Conservation (phyloP, 495 filamentous ascomycete genomes). For the Neurospora tetrasperma region DNA sequence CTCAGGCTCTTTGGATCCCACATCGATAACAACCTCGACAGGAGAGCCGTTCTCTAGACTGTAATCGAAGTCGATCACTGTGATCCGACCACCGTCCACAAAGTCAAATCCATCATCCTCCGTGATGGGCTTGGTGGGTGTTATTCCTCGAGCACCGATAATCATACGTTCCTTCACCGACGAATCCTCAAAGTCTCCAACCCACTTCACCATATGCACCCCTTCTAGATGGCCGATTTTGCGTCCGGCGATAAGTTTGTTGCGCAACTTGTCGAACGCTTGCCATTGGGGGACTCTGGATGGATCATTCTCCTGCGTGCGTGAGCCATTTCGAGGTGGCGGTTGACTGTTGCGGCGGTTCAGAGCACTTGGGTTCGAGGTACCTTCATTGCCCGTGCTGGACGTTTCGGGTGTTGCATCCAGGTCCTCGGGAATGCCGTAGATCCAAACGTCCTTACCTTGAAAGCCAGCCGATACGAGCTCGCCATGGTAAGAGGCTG, state of each 20-base stretch:
- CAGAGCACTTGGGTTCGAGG: conserved; percentile 16
- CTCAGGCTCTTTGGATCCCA: conserved; percentile 60
- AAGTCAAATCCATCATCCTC: conserved; percentile 66
- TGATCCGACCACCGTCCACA: conserved; percentile 73
- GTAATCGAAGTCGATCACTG: conserved; percentile 66
- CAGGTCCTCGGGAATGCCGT: conserved; percentile 66
- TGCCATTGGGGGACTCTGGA: conserved; percentile 54
- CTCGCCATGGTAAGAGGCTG: conserved; percentile 56
- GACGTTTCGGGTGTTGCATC: conserved; percentile 41
- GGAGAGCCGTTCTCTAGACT: conserved; percentile 43
- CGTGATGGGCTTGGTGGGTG: conserved; percentile 44
- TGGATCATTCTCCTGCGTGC: conserved; percentile 27
- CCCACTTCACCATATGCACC: conserved; percentile 52
- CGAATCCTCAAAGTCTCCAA: conserved; percentile 36
- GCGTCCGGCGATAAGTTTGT: conserved; percentile 51
- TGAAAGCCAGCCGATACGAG: conserved; percentile 68
- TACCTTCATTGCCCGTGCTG: conserved; percentile 18
- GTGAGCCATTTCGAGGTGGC: conserved; percentile 24
- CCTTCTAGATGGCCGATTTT: conserved; percentile 46
- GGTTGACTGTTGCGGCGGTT: conserved; percentile 32
- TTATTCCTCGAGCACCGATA: conserved; percentile 65
- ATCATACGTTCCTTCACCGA: conserved; percentile 52
- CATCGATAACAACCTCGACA: conserved; percentile 56
- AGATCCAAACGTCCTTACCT: conserved; percentile 65
- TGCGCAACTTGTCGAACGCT: conserved; percentile 54